Base-by-base conservation (phyloP, 208 protist species). In the Acanthamoeba castellanii region DNA sequence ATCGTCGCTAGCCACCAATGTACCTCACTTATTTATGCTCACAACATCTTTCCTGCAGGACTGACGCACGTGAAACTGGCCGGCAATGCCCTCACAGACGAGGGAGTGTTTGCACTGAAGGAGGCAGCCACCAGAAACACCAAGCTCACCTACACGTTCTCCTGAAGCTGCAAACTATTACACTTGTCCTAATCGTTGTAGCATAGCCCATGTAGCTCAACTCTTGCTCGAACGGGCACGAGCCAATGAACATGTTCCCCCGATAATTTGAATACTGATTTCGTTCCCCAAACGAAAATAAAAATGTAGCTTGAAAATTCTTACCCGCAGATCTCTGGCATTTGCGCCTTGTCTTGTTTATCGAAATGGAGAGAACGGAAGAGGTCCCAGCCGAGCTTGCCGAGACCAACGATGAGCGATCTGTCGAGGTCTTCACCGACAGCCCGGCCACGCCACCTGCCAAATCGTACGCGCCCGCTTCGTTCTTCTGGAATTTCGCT, bases 61-160 rank as follows among this genome's bases (percentile, higher is more conserved):
- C 72, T 94, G 32, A 68, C 70, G n/a, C 55, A 52, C 20, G 45
- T 94, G 25, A 70, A 94, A 50, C 7, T 94, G 30, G 55, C 64
- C 2, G 91, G 91, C 6, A 94, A 94, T 32, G 30, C 9, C 6
- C 20, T 94, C n/a, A 47, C 70, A 0, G 72, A 94, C 18, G 91
- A 94, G 55, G 91, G 91, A 18, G 32, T 81, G 5, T 37, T 27
- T 66, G 91, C 91, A 5, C 27, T 94, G 45, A 81, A 94, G 37
- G 91, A 94, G 8, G 91, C 45, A 8, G 30, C 57, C 47, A 70
- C 18, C 11, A 13, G 91, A 18, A 94, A 94, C 72, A 37, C 64
- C 45, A 93, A 78, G 61, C 59, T 81, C 34, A 93, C 89, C 22
- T 66, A n/a, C 25, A n/a, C 59, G 3, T 66, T 66, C 25, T 25